Conservation (phyloP, 768 basidiomycete genomes). For the Pisolithus albus region DNA sequence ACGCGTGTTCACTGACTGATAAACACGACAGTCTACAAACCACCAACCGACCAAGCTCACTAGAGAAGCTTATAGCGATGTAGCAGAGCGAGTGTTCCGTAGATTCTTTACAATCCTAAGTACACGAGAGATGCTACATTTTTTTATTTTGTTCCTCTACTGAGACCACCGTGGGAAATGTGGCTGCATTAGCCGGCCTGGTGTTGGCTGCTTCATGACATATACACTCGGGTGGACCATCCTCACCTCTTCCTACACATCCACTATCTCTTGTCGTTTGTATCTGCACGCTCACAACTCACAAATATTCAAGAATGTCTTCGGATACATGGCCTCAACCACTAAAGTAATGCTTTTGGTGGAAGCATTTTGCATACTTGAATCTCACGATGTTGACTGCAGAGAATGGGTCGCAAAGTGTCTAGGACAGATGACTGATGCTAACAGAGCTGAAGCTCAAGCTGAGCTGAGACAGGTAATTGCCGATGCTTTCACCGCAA, state of each 20-base stretch:
- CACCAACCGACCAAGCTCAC: conserved; percentile 29
- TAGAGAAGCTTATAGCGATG: conserved; percentile 16
- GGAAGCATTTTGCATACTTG: not conserved
- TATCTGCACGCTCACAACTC: not conserved
- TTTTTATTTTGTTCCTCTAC: conserved; percentile 6
- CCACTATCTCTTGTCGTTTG: too few relatives aligned
- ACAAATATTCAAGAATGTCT: conserved; percentile 41
- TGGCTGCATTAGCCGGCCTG: not conserved
- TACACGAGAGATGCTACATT: not conserved
- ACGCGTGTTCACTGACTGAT: conserved; percentile 4
- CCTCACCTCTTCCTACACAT: not conserved
- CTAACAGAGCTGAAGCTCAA: conserved; percentile 82
- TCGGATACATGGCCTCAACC: conserved; percentile 76
- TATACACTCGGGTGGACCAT: not conserved
- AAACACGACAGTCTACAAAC: conserved; percentile 30
- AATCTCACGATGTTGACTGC: conserved; percentile 10
- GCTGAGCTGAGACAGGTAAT: conserved; percentile 96
- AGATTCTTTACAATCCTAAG: conserved; percentile 22
- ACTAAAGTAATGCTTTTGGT: conserved; percentile 49
- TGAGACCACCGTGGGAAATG: conserved; percentile 9
- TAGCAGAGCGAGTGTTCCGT: conserved; percentile 6
- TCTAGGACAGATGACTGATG: conserved; percentile 83
- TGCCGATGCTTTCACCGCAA: conserved; percentile 80
- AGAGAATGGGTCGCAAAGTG: conserved; percentile 97
- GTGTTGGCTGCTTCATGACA: not conserved